Evolutionary conservation across 441 rosid species (phyloP).

Genomic region (Eutrema salsugineum): DNA sequence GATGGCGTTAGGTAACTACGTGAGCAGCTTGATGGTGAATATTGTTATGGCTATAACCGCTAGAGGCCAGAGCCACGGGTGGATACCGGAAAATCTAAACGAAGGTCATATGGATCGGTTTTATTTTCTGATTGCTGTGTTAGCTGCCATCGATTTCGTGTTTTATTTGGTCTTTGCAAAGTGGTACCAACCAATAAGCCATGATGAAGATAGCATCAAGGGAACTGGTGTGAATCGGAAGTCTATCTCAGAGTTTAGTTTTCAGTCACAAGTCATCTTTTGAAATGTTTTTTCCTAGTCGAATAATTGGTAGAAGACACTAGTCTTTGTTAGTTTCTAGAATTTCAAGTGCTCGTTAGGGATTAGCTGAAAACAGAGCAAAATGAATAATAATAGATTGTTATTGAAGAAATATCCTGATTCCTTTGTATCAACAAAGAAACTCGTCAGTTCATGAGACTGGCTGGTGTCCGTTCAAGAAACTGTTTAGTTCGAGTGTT

Average conservation of each 20-base stretch:
- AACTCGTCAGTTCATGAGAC: neutral
- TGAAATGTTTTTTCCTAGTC: neutral
- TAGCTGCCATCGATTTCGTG: constrained; percentile 64
- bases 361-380: neutral
- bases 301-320: neutral
- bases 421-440: neutral
- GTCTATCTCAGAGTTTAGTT: neutral
- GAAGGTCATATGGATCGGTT: constrained; percentile 77
- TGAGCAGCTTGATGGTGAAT: constrained; percentile 68
- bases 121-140: constrained; percentile 60
- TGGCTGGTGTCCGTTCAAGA: no score
- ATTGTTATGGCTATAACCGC: constrained; percentile 70
- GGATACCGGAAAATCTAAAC: constrained; percentile 79
- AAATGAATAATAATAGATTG: neutral
- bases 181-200: constrained; percentile 69
- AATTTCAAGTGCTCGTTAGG: neutral
- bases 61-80: constrained; percentile 58
- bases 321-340: neutral
- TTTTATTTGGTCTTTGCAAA: constrained; percentile 63
- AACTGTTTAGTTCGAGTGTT: neutral
- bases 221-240: constrained; percentile 2
- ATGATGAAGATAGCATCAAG: constrained; percentile 36
- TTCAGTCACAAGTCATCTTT: neutral
- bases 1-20: constrained; percentile 81
- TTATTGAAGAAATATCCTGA: neutral